Base-by-base conservation (phyloP, 2,329 filamentous ascomycete genomes). In the Penicillium sp. region DNA sequence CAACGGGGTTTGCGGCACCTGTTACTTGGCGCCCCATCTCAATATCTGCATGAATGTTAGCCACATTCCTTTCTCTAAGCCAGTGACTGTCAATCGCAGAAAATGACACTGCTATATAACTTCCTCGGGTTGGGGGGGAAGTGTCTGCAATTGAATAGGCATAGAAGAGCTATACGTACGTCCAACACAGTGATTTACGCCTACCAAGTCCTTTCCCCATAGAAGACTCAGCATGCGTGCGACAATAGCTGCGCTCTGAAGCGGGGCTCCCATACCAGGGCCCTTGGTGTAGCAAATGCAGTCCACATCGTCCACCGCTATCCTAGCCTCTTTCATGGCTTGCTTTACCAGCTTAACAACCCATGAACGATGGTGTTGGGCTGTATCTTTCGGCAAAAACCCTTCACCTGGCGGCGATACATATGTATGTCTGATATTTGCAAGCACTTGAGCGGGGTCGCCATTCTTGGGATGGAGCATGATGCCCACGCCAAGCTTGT, bases 21-120 rank as follows among this genome's bases (percentile, higher is more conserved):
- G 94, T 97, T 69, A 99, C 96, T 59, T 89, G 83, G 51, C 94
- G 83, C 30, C 94, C 94, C 94, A 99, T 99, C 78, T 99, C 94
- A 67, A 99, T 97, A 74, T 99, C 81, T 79, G 49, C 21, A 20
- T 28, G 33, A 33, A 43, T 8, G 21, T 59, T 51, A 60, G 51
- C 50, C 47, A 26, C 43, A 16, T n/a, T 24, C 28, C 3, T 21
- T 43, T 18, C 18, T 8, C 20, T 20, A 4, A 43, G 18, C 3
- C 40, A 18, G 18, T 11, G 18, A 18, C 33, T 38, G 33, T 6
- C 18, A 42, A 43, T 43, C n/a, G 40, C 9, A 43, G n/a, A 42
- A 20, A 14, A 20, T 20, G 16, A 42, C n/a, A 14, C n/a, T 42
- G 38, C 7, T 20, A 20, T 7, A 18, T 7, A 42, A 42, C 9